Percentiles rank a stretch among this genome's conserved stretches.
Evolutionary conservation across 2,329 filamentous ascomycete species (phyloP).

Genomic region (Amauroascus niger): DNA sequence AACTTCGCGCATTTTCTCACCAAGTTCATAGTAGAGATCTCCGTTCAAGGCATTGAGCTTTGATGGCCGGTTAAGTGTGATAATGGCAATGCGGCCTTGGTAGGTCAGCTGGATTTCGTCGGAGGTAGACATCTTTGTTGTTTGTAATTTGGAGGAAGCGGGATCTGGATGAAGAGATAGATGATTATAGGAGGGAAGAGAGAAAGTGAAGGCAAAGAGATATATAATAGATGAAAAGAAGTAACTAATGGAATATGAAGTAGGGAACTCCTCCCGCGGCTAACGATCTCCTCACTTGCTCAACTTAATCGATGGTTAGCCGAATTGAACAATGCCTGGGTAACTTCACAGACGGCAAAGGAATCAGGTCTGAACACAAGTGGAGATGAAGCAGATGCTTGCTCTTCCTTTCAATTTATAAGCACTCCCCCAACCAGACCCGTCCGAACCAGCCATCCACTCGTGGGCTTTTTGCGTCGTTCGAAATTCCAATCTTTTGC

Average conservation of each 20-base stretch:
- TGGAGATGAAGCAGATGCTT: too few relatives aligned
- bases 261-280: background rate
- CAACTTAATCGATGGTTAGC: background rate
- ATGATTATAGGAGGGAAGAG: too few relatives aligned
- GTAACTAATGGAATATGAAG: background rate
- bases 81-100: slow-evolving; percentile 62
- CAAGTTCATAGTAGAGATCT: slow-evolving; percentile 67
- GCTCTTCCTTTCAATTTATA: too few relatives aligned
- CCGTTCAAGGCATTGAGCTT: slow-evolving; percentile 78
- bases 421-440: too few relatives aligned
- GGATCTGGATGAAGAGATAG: background rate
- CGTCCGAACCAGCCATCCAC: too few relatives aligned
- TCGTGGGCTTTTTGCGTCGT: too few relatives aligned
- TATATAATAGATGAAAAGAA: background rate
- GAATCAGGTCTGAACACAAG: too few relatives aligned
- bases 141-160: background rate
- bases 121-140: slow-evolving; percentile 20
- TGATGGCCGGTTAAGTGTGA: slow-evolving; percentile 73
- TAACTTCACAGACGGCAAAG: too few relatives aligned
- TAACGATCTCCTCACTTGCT: background rate
- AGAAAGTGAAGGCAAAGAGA: background rate
- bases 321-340: background rate
- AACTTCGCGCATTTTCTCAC: slow-evolving; percentile 63
- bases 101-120: slow-evolving; percentile 52
- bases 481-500: too few relatives aligned